Conservation (phyloP, 345 rosid genomes). For the Clausena lansium region DNA sequence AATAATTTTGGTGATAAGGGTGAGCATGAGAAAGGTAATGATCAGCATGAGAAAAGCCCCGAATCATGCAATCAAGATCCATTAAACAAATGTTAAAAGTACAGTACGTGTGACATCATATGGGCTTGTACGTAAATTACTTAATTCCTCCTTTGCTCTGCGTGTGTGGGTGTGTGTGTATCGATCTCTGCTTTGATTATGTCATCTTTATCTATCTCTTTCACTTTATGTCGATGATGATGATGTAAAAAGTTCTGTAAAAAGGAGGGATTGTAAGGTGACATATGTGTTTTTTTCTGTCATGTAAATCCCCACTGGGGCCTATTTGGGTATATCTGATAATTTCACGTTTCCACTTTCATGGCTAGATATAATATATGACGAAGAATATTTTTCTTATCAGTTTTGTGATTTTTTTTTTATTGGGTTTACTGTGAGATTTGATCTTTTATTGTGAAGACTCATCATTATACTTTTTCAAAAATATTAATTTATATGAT, state of each 20-base stretch:
- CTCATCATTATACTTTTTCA: neutral
- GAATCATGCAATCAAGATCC: slow-evolving; percentile 2
- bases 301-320: neutral
- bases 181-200: neutral
- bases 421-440: neutral
- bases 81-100: neutral
- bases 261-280: neutral
- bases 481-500: neutral
- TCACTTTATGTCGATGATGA: neutral
- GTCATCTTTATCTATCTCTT: neutral
- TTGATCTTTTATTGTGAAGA: neutral
- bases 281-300: neutral
- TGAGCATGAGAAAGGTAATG: neutral
- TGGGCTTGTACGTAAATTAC: neutral
- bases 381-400: neutral
- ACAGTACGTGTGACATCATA: neutral
- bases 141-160: neutral
- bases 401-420: neutral
- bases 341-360: neutral
- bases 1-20: neutral
- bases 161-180: neutral
- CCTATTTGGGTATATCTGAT: neutral
- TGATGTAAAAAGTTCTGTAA: neutral
- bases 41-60: neutral
- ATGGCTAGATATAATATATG: neutral